A percentile compares a stretch with the other conserved stretches of the same genome.
Evolutionary conservation across 176 grass and related monocot species (phyloP).

Genomic region (Cenchrus americanus): DNA sequence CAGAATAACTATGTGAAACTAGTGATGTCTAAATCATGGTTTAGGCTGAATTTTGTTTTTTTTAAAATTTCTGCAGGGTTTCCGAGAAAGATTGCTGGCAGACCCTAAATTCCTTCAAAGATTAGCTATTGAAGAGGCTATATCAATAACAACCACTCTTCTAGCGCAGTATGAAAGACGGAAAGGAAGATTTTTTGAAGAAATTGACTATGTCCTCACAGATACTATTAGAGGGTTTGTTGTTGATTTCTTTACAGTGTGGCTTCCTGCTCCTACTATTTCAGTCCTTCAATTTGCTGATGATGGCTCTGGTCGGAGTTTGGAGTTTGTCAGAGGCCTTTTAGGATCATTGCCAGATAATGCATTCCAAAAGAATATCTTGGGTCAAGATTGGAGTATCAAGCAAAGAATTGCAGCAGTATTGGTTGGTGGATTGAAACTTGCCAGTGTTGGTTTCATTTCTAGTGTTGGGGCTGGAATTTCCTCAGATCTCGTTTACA

Average conservation of each 20-base stretch:
- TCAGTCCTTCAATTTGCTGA: conserved; percentile 85
- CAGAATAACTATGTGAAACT: conserved; percentile 15
- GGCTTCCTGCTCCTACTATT: conserved; percentile 97
- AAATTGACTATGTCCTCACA: conserved; percentile 96
- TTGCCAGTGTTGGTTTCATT: conserved; percentile 84
- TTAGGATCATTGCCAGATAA: conserved; percentile 94
- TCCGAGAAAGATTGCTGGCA: conserved; percentile 92
- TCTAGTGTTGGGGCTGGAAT: conserved; percentile 88
- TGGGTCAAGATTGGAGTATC: conserved; percentile 80
- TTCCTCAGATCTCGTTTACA: conserved; percentile 82
- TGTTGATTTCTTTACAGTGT: conserved; percentile 99
- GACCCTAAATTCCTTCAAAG: conserved; percentile 94
- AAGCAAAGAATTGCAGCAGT: conserved; percentile 81
- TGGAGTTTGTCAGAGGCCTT: conserved; percentile 75
- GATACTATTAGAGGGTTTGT: conserved; percentile 95
- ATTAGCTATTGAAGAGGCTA: conserved; percentile 92
- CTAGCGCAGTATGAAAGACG: conserved; percentile 91
- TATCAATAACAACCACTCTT: conserved; percentile 93
- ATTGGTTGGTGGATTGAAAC: conserved; percentile 86
- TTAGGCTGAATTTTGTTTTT: conserved; percentile 13
- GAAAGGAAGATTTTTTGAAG: conserved; percentile 88
- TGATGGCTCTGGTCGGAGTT: conserved; percentile 68
- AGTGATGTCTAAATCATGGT: conserved; percentile 15
- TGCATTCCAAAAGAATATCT: conserved; percentile 86
- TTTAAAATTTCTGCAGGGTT: conserved; percentile 62